Evolutionary conservation across 1,284 basidiomycete genomes (phyloP), one percentile per base, ranked within the genome.

Genomic region (Puccinia sorghi): DNA sequence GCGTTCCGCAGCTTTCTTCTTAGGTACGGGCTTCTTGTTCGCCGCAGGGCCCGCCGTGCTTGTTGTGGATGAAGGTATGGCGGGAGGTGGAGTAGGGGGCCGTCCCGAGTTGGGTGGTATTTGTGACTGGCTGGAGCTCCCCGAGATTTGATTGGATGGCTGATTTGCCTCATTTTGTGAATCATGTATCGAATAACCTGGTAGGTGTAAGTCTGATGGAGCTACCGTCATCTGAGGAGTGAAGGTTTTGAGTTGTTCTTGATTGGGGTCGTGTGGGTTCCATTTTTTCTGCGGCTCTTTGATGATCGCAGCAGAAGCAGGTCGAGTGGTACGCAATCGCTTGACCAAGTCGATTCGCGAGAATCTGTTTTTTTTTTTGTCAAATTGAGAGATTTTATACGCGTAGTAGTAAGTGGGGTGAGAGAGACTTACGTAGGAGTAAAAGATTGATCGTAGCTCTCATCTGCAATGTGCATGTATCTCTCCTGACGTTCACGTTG

Each of bases 391-490:
- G 3, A 12, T 48, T 4, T 25, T 72, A n/a, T 13, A 43, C 22
- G 17, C 8, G 17, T 32, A n/a, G n/a, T n/a, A n/a, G 52, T 27
- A 4, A 54, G 32, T 3, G 63, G 11, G 39, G 25, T 72, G 4
- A 5, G 39, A 37, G 22, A 48, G 54, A 48, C 69, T 54, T 72
- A 79, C 77, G 77, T 79, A 48, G 77, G 77, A 59, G 77, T 70
- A 64, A 79, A 79, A 0, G 77, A 17, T 63, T 72, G 69, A 63
- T 70, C 77, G 50, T 72, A 79, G 20, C 77, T 57, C 39, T 79
- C 77, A 72, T 79, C 77, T 17, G 57, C 77, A 37, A 79, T 72
- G 63, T 79, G 77, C 70, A 79, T 79, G n/a, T 52, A 79, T n/a
- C 48, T 63, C 22, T 79, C 77, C 67, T 66, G 77, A 39, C 77